Evolutionary conservation across 2,329 filamentous ascomycete genomes (phyloP).

Genomic region (Aspergillus brasiliensis): DNA sequence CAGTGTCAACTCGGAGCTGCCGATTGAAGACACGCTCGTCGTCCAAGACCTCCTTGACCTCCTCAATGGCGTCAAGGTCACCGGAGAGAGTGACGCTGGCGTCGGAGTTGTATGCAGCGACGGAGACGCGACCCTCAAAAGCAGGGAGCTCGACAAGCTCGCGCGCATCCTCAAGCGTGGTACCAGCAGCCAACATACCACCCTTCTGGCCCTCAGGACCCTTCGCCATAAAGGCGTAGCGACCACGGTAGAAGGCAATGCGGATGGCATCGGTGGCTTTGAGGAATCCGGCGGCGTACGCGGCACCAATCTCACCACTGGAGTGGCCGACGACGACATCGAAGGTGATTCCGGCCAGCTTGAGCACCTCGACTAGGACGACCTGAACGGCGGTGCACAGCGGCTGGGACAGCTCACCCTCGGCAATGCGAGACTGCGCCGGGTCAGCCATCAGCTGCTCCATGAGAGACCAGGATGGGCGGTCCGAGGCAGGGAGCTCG

Average conservation of each 20-base stretch:
- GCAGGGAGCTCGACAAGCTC: neutral
- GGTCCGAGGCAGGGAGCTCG: slow-evolving; percentile 1
- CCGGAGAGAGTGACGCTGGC: slow-evolving; percentile 13
- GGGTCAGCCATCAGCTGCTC: slow-evolving; percentile 9
- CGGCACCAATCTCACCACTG: slow-evolving; percentile 35
- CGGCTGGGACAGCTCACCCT: neutral
- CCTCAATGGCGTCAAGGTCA: slow-evolving; percentile 5
- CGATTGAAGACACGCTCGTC: slow-evolving; percentile 10
- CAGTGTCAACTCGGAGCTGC: slow-evolving; percentile 35
- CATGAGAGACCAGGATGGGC: slow-evolving; percentile 5
- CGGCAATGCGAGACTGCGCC: slow-evolving; percentile 2
- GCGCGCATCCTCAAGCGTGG: slow-evolving; percentile 11
- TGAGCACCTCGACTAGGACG: slow-evolving; percentile 2
- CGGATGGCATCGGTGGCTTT: slow-evolving; percentile 22
- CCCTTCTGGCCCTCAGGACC: slow-evolving; percentile 9
- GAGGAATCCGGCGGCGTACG: slow-evolving; percentile 33
- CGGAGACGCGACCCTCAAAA: neutral
- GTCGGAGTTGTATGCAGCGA: slow-evolving; percentile 12
- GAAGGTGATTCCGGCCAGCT: slow-evolving; percentile 7
- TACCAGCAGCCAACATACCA: slow-evolving; percentile 33
- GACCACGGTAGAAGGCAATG: slow-evolving; percentile 29
- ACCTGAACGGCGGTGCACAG: slow-evolving; percentile 9
- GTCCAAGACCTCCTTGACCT: slow-evolving; percentile 3
- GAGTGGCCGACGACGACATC: slow-evolving; percentile 32
- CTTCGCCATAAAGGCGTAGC: slow-evolving; percentile 18